Conservation (phyloP, 2,329 filamentous ascomycete genomes). For the Ceratocystis alfenasii region DNA sequence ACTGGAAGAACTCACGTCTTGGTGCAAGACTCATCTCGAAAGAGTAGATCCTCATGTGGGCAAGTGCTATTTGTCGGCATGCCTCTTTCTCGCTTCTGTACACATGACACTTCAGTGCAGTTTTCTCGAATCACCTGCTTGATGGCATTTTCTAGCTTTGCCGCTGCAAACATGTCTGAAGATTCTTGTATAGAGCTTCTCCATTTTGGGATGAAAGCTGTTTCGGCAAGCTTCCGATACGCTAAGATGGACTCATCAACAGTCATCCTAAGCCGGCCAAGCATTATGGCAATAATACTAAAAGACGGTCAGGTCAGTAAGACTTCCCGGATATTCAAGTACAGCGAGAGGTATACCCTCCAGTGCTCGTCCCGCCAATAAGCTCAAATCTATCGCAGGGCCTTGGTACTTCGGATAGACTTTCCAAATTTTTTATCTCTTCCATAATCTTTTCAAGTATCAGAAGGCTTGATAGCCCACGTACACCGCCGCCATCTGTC, state of each 20-base stretch:
- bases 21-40: neutral
- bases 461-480: constrained; percentile 27
- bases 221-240: neutral
- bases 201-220: neutral
- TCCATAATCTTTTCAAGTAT: constrained; percentile 27
- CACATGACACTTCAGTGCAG: neutral
- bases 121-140: neutral
- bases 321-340: neutral
- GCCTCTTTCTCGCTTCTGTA: constrained; percentile 3
- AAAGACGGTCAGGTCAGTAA: neutral
- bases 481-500: constrained; percentile 26
- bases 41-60: neutral
- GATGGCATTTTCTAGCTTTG: neutral
- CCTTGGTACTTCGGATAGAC: constrained; percentile 23
- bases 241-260: neutral
- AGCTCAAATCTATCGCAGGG: constrained; percentile 28
- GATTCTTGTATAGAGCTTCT: constrained; percentile 24
- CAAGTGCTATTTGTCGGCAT: neutral
- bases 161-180: constrained; percentile 24
- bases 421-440: constrained; percentile 20
- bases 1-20: neutral
- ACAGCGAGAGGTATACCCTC: constrained; percentile 24
- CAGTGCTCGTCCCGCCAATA: constrained; percentile 28
- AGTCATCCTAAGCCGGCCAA: neutral
- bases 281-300: neutral